Percentiles rank a stretch among this genome's conserved stretches.
Evolutionary conservation across 2,329 filamentous ascomycete genomes (phyloP).

Genomic region (Tolypocladium inflatum): DNA sequence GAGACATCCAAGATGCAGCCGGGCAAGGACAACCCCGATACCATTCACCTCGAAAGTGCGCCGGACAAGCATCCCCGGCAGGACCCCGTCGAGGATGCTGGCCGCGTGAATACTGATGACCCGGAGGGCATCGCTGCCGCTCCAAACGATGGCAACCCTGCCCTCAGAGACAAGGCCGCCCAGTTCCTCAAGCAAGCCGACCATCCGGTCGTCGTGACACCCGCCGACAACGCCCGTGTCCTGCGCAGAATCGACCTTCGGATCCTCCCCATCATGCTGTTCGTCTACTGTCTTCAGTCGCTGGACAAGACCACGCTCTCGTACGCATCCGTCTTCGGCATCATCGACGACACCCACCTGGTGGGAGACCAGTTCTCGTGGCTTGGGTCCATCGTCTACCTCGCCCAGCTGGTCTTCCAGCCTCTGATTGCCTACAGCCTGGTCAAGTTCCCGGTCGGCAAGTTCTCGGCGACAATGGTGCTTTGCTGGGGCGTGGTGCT

Average conservation of each 20-base stretch:
- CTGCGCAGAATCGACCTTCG: conserved; percentile 29
- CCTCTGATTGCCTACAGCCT: conserved; percentile 45
- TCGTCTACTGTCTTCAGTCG: conserved; percentile 53
- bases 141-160: conserved; percentile 17
- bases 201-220: conserved; percentile 19
- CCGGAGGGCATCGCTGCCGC: background rate
- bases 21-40: conserved; percentile 3
- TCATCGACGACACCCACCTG: conserved; percentile 48
- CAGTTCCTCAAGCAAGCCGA: conserved; percentile 27
- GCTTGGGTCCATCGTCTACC: conserved; percentile 51
- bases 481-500: conserved; percentile 44
- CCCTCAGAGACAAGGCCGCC: background rate
- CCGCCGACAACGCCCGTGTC: conserved; percentile 23
- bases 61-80: background rate
- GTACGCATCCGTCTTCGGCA: conserved; percentile 54
- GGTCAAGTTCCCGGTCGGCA: conserved; percentile 51
- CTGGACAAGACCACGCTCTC: conserved; percentile 53
- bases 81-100: background rate
- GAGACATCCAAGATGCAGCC: background rate
- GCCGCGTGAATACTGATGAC: background rate
- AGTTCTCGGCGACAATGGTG: conserved; percentile 48
- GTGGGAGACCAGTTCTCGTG: conserved; percentile 49
- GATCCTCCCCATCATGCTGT: conserved; percentile 37
- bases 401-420: conserved; percentile 50
- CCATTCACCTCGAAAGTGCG: conserved; percentile 1